Conservation (phyloP, 2,329 filamentous ascomycete genomes). For the Rutstroemia sp. region DNA sequence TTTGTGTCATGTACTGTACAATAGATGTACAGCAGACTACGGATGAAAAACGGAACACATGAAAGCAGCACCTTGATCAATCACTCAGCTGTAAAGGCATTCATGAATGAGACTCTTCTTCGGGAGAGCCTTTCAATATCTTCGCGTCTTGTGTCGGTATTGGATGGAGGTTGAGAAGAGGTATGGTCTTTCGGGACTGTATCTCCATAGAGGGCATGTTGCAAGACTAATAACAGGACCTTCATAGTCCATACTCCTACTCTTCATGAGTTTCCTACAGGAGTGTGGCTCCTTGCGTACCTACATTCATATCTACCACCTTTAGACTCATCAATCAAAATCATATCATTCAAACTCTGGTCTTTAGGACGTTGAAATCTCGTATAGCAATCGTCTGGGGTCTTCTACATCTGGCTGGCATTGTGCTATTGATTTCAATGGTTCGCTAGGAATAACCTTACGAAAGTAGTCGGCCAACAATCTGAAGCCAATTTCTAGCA, state of each 20-base stretch:
- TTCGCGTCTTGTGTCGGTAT: slow-evolving; percentile 40
- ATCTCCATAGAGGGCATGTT: slow-evolving; percentile 33
- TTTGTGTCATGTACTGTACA: too few species aligned
- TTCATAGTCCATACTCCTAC: slow-evolving; percentile 48
- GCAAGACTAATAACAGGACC: slow-evolving; percentile 40
- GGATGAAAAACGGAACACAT: too few species aligned
- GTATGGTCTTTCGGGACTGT: slow-evolving; percentile 26
- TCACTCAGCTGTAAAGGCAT: slow-evolving; percentile 38
- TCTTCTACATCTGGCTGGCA: too few species aligned
- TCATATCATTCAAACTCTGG: background rate
- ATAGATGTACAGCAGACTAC: too few species aligned
- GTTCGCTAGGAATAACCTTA: too few species aligned
- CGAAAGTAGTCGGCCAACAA: too few species aligned
- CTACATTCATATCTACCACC: slow-evolving; percentile 32
- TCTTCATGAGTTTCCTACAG: slow-evolving; percentile 35
- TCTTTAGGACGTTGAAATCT: background rate
- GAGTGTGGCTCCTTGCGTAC: slow-evolving; percentile 46
- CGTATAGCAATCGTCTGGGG: too few species aligned
- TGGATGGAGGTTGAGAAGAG: slow-evolving; percentile 35
- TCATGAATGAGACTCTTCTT: slow-evolving; percentile 35
- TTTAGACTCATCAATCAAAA: background rate
- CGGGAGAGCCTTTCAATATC: slow-evolving; percentile 35
- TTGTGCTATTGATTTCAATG: too few species aligned
- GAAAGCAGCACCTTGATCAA: slow-evolving; percentile 32
- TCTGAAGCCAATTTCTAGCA: too few species aligned